These are phyloP conservation scores for Russula olivacea DNA, from an alignment of 768 basidiomycete species.

Conservation along the genomic window DNA sequence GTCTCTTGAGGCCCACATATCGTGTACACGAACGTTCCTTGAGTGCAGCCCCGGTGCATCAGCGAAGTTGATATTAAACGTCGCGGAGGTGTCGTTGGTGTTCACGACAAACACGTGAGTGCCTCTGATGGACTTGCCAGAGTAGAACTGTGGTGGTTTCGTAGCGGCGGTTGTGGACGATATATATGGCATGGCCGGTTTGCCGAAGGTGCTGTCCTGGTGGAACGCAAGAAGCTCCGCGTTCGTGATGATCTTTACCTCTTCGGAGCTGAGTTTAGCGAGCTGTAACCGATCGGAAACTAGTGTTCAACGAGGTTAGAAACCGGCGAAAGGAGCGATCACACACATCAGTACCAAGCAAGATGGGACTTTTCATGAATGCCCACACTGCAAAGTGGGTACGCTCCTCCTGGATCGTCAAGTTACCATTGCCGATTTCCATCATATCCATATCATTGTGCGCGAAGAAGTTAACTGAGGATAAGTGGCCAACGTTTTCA, in stretches of 20 bases:
- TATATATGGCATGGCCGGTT: conserved; percentile 45
- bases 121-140: conserved; percentile 45
- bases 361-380: conserved; percentile 53
- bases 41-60: conserved; percentile 40
- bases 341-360: conserved; percentile 38
- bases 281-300: conserved; percentile 34
- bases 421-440: conserved; percentile 44
- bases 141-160: conserved; percentile 48
- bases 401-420: conserved; percentile 45
- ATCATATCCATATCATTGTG: conserved; percentile 61
- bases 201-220: conserved; percentile 43
- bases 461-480: conserved; percentile 40
- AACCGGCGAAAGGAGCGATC: not conserved
- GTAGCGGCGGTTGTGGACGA: conserved; percentile 37
- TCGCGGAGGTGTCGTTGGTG: conserved; percentile 36
- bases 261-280: conserved; percentile 35
- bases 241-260: conserved; percentile 47
- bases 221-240: conserved; percentile 49
- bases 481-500: conserved; percentile 39
- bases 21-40: conserved; percentile 38
- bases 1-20: conserved; percentile 49
- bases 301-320: not conserved
- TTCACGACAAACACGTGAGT: conserved; percentile 53
- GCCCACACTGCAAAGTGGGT: conserved; percentile 56
- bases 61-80: conserved; percentile 43